Conservation (phyloP, 768 basidiomycete species). For the Termitomyces sp. region DNA sequence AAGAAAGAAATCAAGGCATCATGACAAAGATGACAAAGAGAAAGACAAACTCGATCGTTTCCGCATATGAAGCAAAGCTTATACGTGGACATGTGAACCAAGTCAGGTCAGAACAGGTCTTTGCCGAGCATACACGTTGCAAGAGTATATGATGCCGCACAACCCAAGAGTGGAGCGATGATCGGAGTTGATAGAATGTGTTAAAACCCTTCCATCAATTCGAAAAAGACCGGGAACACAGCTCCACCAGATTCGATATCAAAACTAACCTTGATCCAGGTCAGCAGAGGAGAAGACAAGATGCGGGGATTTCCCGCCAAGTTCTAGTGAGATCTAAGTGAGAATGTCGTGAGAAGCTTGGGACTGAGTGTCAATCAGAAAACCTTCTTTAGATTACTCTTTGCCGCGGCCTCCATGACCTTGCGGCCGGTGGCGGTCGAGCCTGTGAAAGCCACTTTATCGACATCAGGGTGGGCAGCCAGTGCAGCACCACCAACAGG, state of each 20-base stretch:
- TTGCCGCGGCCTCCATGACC: conserved; percentile 88
- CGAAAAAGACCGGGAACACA: neutral
- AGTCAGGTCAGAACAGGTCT: neutral
- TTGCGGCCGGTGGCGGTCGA: conserved; percentile 86
- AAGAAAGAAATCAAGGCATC: neutral
- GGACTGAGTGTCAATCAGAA: neutral
- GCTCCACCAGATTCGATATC: neutral
- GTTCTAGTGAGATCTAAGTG: conserved; percentile 76
- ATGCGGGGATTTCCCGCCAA: conserved; percentile 91
- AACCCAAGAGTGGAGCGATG: neutral
- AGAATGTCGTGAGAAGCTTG: conserved; percentile 2
- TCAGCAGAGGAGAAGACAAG: conserved; percentile 90
- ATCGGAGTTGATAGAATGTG: neutral
- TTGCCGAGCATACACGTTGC: neutral
- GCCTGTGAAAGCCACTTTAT: conserved; percentile 96
- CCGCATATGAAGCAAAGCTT: neutral
- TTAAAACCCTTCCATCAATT: neutral
- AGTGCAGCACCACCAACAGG: conserved; percentile 81
- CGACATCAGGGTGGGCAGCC: conserved; percentile 75
- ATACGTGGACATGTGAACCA: neutral
- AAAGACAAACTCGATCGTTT: neutral
- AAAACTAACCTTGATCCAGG: conserved; percentile 67
- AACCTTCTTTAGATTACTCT: conserved; percentile 92
- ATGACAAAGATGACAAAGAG: neutral
- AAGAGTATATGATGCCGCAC: neutral